Evolutionary conservation across 116 monocot genomes (phyloP), one percentile per base, ranked within the genome.

Genomic region (Papilionanthe hybrid): DNA sequence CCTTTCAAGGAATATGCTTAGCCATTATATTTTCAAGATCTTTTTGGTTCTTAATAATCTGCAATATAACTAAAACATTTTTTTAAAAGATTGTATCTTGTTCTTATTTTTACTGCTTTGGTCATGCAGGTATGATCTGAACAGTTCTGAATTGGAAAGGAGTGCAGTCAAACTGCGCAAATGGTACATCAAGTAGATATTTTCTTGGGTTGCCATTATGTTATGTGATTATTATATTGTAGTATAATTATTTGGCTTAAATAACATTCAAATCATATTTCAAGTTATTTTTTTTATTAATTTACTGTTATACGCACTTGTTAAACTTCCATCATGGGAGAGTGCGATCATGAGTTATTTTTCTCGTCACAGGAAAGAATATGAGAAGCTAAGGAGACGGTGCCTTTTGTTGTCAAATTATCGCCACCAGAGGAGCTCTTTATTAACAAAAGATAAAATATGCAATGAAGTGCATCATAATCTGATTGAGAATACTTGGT

Each of bases 101-200:
- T 45, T 45, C 45, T 45, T 43, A 74, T 45, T 82, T 47, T 74
- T 74, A 74, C n/a, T 74, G 45, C 20, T 82, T 53, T 53, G 25
- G 13, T 78, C 25, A 27, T 72, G 57, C 78, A 82, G 82, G 12
- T 82, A 82, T 72, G 82, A 82, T 78, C 72, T 82, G 68, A 78
- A 78, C 43, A 82, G 82, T 58, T 30, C 82, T 18, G 82, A 82
- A 42, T 41, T 32, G 55, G 82, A 82, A 45, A 82, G 82, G 22
- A 72, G 66, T 43, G 72, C 49, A 17, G 44, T 78, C 42, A 82
- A 58, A 78, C 41, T 82, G 55, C 50, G 55, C 30, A 77, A 82
- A 72, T 77, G 82, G 82, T 82, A 82, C n/a, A 23, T 74, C 22
- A 74, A 47, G n/a, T 47, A 22, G 43, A 17, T 27, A 66, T 23